Evolutionary conservation across 192 early-diverging fungal genomes (phyloP), one percentile per base, ranked within the genome.

Genomic region (Nowakowskiella sp.): DNA sequence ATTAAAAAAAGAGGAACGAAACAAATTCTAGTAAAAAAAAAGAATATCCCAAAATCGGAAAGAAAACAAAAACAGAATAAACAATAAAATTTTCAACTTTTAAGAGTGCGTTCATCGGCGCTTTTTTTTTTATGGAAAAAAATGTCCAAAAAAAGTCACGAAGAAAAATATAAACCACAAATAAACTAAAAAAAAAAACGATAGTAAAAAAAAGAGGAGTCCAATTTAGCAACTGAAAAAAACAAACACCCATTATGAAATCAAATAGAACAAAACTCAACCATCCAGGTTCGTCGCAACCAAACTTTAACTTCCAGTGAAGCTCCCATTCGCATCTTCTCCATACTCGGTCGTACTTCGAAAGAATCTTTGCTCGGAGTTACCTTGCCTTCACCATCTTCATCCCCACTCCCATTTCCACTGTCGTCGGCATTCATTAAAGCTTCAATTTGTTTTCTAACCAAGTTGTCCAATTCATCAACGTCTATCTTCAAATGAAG

Each of bases 261-360:
- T 57, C 55, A 57, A n/a, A 57, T 8, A 57, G 7, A n/a, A 2
- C 13, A 60, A 49, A 61, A 61, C 44, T 61, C 59, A n/a, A 61
- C 42, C 16, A 34, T 61, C 59, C 59, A 61, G 10, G 54, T 58
- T 26, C 43, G 10, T 28, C 59, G 13, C 10, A 61, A 34, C 59
- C 59, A 61, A 9, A 61, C 8, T 43, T 31, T 61, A 7, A 61
- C 50, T 23, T 61, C 57, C 42, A 61, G 19, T 22, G 25, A 10
- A 1, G 52, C 25, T 6, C 24, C 52, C 52, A 55, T 55, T 16
- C 10, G 6, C 16, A 13, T 7, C 0, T 13, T n/a, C 30, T 8
- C 21, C 54, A n/a, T 25, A 55, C 39, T 19, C 13, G 13, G 13
- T 19, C 36, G 19, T 19, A 39, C 36, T 19, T 13, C 36, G 19